Base-by-base conservation (phyloP, 768 basidiomycete species). In the Tricholomella constricta region DNA sequence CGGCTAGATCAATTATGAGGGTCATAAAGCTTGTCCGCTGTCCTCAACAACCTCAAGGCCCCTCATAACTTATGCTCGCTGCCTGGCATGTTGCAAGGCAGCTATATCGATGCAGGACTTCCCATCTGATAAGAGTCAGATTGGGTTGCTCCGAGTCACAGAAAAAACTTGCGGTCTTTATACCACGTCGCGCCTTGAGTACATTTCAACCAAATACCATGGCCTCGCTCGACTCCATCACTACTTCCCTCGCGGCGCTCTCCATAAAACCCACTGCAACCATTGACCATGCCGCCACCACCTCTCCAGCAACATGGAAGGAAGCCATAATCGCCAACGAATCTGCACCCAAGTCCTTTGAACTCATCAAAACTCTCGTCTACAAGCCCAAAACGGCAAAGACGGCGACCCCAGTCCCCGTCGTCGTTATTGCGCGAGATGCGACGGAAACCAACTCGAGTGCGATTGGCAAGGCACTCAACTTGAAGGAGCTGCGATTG, bases 321-420 rank as follows among this genome's bases (percentile, higher is more conserved):
- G 85, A 85, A 38, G 82, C 86, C 38, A 72, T 97, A 61, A 74
- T 79, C 55, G 75, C 80, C 6, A 69, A 71, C 45, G 59, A 78
- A 34, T 72, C 78, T 11, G 72, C 78, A 20, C 85, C 87, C 1
- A 73, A 72, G 42, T 74, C 76, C 14, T 90, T 87, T 64, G 83
- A 89, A 67, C 78, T 91, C 61, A 80, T 89, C 67, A 94, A 94
- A 70, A 90, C 89, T 43, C 86, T 95, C 60, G 87, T 96, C 51
- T 96, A 92, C 86, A 98, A 98, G 68, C 94, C 94, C 27, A 95
- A 95, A 72, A 93, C 94, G 2, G 88, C 94, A n/a, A 97, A 97
- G 69, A 81, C 83, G 0, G 91, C 89, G 6, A 83, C 80, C 26
- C 85, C 92, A 1, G 80, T 92, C 47, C 94, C 94, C 7, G 85